A percentile compares a stretch with the other conserved stretches of the same genome.
Conservation (phyloP, 768 basidiomycete species). For the Gymnopilus dilepis region DNA sequence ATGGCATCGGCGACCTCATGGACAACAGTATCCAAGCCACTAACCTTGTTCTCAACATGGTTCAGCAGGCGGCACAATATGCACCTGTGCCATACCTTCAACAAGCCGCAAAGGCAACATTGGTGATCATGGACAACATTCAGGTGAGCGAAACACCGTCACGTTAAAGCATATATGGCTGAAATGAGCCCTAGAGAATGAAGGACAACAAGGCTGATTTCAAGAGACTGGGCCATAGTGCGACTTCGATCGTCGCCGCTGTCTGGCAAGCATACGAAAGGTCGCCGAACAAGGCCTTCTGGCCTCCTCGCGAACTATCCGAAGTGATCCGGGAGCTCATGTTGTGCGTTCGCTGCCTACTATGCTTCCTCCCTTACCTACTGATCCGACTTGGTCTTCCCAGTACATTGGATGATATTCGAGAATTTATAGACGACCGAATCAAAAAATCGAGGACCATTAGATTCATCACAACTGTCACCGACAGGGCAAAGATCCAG, state of each 20-base stretch:
- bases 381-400: background rate
- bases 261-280: constrained; percentile 19
- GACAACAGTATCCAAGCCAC: constrained; percentile 11
- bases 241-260: constrained; percentile 13
- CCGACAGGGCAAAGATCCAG: constrained; percentile 9
- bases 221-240: constrained; percentile 17
- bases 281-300: constrained; percentile 10
- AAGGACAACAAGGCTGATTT: constrained; percentile 25
- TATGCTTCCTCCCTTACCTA: background rate
- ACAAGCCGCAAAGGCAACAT: constrained; percentile 20
- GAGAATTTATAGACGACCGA: constrained; percentile 10
- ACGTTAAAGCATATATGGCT: background rate
- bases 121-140: constrained; percentile 20
- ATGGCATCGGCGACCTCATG: constrained; percentile 1
- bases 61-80: constrained; percentile 19
- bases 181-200: background rate
- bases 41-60: constrained; percentile 7
- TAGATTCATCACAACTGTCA: constrained; percentile 11
- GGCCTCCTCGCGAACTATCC: constrained; percentile 17
- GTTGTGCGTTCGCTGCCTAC: constrained; percentile 1
- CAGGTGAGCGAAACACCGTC: constrained; percentile 15
- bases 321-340: constrained; percentile 15
- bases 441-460: background rate
- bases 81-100: constrained; percentile 26
- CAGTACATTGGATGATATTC: constrained; percentile 19